Conservation (phyloP, 2,329 filamentous ascomycete species). For the Macroventuria anomochaeta region DNA sequence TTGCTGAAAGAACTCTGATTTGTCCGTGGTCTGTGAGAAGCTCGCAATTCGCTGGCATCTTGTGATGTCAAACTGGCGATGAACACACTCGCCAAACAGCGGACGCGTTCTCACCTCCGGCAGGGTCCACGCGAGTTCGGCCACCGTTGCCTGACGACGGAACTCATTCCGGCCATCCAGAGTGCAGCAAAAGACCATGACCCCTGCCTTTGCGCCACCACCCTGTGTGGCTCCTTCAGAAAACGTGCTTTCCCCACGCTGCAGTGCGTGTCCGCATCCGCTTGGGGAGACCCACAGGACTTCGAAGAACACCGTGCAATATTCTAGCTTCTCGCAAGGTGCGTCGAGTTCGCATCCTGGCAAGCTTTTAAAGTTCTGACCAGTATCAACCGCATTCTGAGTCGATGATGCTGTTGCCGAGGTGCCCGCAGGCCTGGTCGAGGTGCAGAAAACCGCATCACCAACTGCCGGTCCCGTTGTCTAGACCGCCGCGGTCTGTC, state of each 20-base stretch:
- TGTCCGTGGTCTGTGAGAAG: conserved; percentile 14
- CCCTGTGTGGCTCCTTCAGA: conserved; percentile 31
- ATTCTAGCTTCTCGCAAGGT: conserved; percentile 35
- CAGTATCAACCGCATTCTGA: neutral
- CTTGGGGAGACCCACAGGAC: conserved; percentile 33
- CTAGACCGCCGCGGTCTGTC: conserved; percentile 14
- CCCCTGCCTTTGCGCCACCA: conserved; percentile 26
- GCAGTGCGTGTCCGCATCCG: conserved; percentile 35
- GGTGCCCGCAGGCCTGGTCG: conserved; percentile 2
- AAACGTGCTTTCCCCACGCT: conserved; percentile 46
- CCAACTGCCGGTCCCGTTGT: conserved; percentile 14
- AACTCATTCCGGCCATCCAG: conserved; percentile 20
- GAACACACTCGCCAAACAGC: neutral
- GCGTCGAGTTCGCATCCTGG: conserved; percentile 20
- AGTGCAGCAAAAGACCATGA: conserved; percentile 2
- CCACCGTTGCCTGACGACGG: conserved; percentile 14
- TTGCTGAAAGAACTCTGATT: conserved; percentile 32
- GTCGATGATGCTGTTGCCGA: conserved; percentile 4
- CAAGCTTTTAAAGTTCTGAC: neutral
- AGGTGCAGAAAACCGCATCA: neutral
- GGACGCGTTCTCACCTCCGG: conserved; percentile 17
- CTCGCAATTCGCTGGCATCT: neutral
- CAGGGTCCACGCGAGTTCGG: conserved; percentile 11
- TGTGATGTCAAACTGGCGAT: neutral
- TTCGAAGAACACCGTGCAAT: conserved; percentile 18